Conservation (phyloP, 306 rosid genomes). For the Begonia masoniana region DNA sequence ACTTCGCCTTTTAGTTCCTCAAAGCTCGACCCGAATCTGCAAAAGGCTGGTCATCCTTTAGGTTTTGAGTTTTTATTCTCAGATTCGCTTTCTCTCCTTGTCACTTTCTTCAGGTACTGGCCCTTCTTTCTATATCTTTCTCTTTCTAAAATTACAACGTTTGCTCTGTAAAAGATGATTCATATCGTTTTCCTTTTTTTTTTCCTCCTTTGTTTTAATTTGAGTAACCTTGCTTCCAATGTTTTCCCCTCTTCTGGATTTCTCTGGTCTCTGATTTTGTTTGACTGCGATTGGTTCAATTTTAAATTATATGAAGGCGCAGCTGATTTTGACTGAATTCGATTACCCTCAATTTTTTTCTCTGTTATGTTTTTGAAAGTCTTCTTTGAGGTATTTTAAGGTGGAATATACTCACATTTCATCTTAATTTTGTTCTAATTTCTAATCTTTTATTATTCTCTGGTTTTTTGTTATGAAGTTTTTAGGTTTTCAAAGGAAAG, state of each 20-base stretch:
- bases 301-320: neutral
- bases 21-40: conserved; percentile 14
- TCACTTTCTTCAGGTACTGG: conserved; percentile 34
- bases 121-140: conserved; percentile 18
- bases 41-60: conserved; percentile 27
- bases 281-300: conserved; percentile 20
- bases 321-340: conserved; percentile 4
- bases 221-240: conserved; percentile 20
- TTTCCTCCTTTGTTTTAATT: neutral
- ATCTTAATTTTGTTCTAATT: conserved; percentile 10
- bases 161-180: conserved; percentile 12
- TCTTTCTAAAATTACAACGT: conserved; percentile 24
- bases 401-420: conserved; percentile 21
- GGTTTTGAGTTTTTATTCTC: conserved; percentile 30
- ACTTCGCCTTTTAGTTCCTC: conserved; percentile 29
- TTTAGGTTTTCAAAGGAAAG: conserved; percentile 28
- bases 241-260: conserved; percentile 18
- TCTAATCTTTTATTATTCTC: conserved; percentile 5
- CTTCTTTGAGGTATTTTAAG: conserved; percentile 12
- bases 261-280: conserved; percentile 8
- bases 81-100: conserved; percentile 44
- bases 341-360: conserved; percentile 4
- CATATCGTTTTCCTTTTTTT: neutral
- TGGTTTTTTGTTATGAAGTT: conserved; percentile 20
- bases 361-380: neutral